Base-by-base conservation (phyloP, 1,284 basidiomycete species). In the Puccinia horiana region DNA sequence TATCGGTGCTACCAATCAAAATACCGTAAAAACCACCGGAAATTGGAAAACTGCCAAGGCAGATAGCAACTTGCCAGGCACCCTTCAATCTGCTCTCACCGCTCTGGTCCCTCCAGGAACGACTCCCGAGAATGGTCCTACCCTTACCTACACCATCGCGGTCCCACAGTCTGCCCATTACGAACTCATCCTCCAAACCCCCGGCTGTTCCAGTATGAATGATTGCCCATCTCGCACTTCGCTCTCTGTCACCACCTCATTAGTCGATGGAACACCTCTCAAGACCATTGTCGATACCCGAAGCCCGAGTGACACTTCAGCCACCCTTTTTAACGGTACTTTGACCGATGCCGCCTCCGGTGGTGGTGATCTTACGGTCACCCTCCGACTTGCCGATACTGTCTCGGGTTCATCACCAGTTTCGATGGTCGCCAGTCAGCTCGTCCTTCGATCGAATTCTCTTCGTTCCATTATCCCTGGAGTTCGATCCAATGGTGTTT, bases 81-180 rank as follows among this genome's bases (percentile, higher is more conserved):
- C 95, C 6, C 90, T 89, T 0, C 92, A 94, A 84, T 89, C 90
- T 0, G 92, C 96, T 72, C 90, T 96, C 29, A 90, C 92, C 40
- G 90, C 94, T 18, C 88, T 89, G 0, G 90, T 95, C 29, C 86
- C 89, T 61, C 91, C 93, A 61, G 91, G 91, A 29, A 92, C 92
- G 2, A 86, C 91, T 47, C 83, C 91, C 3, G 86, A 90, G 0
- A 87, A 90, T 61, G 90, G 90, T 23, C 93, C 94, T 14, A 91
- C 90, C 56, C 91, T 97, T 85, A 95, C 93, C 0, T 98, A 94
- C 91, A 90, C 91, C 87, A 94, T 96, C 0, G 95, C 94, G 85
- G 92, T 98, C 32, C 93, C 93, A 0, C 92, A 93, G 26, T 90
- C 93, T 1, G 97, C 95, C 54, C 88, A 91, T 83, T 99, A 99